Conservation (phyloP, 75 land plant genomes). For the Selaginella tamariscina region DNA sequence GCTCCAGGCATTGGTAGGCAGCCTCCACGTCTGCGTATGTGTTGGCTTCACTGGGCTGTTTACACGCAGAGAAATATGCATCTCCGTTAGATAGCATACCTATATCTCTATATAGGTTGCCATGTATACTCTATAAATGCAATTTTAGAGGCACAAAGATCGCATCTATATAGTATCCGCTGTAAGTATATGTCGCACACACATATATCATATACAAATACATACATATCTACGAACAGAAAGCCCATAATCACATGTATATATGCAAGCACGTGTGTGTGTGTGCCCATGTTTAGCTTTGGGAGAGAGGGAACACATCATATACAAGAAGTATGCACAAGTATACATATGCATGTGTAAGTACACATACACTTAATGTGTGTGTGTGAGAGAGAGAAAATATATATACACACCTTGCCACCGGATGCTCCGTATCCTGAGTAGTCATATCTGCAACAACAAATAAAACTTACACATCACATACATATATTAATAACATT, state of each 20-base stretch:
- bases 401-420: not conserved
- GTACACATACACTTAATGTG: not conserved
- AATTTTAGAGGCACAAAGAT: too few species aligned
- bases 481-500: too few species aligned
- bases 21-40: conserved; percentile 91
- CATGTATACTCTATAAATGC: too few species aligned
- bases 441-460: conserved; percentile 7
- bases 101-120: too few species aligned
- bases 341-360: not conserved
- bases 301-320: not conserved
- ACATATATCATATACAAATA: too few species aligned
- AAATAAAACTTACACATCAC: conserved; percentile 14
- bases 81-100: too few species aligned
- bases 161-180: too few species aligned
- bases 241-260: too few species aligned
- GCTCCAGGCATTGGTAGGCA: conserved; percentile 58
- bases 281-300: not conserved
- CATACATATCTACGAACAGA: too few species aligned
- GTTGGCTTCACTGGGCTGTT: conserved; percentile 80
- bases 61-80: too few species aligned
- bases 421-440: conserved; percentile 5
- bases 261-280: too few species aligned
- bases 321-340: not conserved
- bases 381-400: not conserved
- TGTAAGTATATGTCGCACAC: too few species aligned